Evolutionary conservation across 352 stramenopile species (phyloP), one percentile per base, ranked within the genome.

Genomic region (Blastocystis sp.): DNA sequence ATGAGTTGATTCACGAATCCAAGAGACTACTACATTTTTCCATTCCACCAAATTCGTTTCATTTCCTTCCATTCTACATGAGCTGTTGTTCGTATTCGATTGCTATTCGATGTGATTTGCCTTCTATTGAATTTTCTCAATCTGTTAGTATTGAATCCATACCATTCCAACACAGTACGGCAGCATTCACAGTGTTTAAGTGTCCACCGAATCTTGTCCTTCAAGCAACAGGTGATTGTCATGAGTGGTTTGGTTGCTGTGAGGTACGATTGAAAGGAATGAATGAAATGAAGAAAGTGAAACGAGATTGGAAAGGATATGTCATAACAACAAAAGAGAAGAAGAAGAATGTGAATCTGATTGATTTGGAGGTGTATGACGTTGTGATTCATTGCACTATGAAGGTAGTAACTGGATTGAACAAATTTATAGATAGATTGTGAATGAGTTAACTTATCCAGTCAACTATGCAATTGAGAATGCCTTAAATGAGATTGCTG

Each of bases 1-100:
- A 80, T 6, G 43, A 77, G 7, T 49, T 49, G 24, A 57, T 24
- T 12, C 11, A 77, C 4, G 65, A 51, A 35, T n/a, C 65, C 37
- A 80, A 59, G 21, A 59, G 35, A 16, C 21, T 7, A 7, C 9
- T 58, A 2, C 6, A 59, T 6, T 61, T 63, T 59, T 14, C 21
- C 0, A 43, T 83, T 12, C 11, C 46, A 24, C 71, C 71, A 0
- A 43, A 65, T n/a, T 63, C 71, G 0, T 24, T 37, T 16, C 24
- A 52, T 37, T 54, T 29, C 19, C 29, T 83, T 21, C 71, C 71
- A 32, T 83, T 83, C 54, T 39, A 52, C 43, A 52, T 83, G 32
- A 32, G 29, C 3, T n/a, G 27, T 5, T 32, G 27, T 32, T 32
- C 54, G 2, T 61, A 32, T 32, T 61, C 54, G 3, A n/a, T 61